Evolutionary conservation across 148 eudicot genomes (phyloP), one percentile per base, ranked within the genome.

Genomic region (Pouteria glomerata): DNA sequence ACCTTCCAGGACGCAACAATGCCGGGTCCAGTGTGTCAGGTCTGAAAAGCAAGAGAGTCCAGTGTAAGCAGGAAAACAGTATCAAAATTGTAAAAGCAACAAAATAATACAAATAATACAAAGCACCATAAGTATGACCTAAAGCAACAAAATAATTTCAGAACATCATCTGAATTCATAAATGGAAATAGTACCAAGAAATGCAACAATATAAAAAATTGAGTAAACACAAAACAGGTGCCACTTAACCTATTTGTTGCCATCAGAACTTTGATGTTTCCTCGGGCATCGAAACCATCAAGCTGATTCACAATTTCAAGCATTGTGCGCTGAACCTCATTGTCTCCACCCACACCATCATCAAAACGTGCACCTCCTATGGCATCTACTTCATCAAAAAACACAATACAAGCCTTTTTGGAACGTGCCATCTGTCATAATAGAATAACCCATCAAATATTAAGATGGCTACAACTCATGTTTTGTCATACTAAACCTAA

Each of bases 21-120:
- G 98, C 97, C 30, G 97, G 97, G 80, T 94, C 97, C 78, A 91
- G 85, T 0, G 96, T 94, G 81, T 89, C 96, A 26, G 96, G 97
- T 65, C 97, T 89, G 83, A 18, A 44, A 76, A 10, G 47, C 37
- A 69, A 60, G 39, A 50, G 26, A 48, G 3, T 24, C n/a, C 37
- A 50, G 52, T 30, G 53, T 68, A 57, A 55, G 63, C 57, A 67
- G 14, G 19, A 27, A 19, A 8, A 35, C 16, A 30, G 30, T 39
- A 18, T 19, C 26, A 1, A 47, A 30, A 18, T 19, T n/a, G 16
- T 5, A 39, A 39, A 39, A 47, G 12, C 58, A 57, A 58, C 23
- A 52, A 8, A 52, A 15, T n/a, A 23, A 39, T 13, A 30, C 27
- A 24, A 52, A 68, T 51, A 19, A 10, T 15, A 4, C 21, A 33